Evolutionary conservation across 345 rosid species (phyloP).

Genomic region (Hypericum perforatum): DNA sequence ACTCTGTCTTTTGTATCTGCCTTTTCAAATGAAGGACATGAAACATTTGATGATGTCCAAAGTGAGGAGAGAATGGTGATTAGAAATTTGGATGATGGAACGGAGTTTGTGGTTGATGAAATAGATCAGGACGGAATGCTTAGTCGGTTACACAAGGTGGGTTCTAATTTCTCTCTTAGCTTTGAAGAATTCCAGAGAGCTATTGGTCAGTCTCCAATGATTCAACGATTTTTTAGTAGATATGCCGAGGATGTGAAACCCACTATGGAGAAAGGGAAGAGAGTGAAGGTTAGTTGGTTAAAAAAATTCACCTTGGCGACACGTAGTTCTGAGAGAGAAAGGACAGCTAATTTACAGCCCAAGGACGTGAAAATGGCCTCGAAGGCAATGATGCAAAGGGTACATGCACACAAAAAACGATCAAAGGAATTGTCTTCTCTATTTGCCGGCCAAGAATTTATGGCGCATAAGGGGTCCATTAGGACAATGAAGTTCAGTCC

Average conservation of each 20-base stretch:
- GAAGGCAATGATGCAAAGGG: not conserved
- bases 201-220: conserved; percentile 13
- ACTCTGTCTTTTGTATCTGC: conserved; percentile 15
- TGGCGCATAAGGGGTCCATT: conserved; percentile 23
- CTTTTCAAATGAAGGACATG: conserved; percentile 12
- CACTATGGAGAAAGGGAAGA: conserved; percentile 4
- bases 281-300: conserved; percentile 15
- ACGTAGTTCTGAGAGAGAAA: not conserved
- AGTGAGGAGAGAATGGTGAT: not conserved
- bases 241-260: not conserved
- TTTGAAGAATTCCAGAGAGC: conserved; percentile 12
- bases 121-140: conserved; percentile 7
- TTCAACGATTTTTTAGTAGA: conserved; percentile 10
- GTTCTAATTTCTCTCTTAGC: conserved; percentile 5
- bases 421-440: conserved; percentile 16
- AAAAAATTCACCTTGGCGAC: not conserved
- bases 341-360: not conserved
- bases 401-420: conserved; percentile 3
- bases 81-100: conserved; percentile 13
- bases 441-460: conserved; percentile 14
- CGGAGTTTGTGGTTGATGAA: conserved; percentile 12
- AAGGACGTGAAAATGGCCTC: not conserved
- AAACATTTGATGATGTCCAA: conserved; percentile 10
- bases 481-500: conserved; percentile 23
- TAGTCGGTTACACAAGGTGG: conserved; percentile 8